phyloP scores from a whole-genome alignment of 2,329 filamentous ascomycete genomes.

The Cladorrhinum sp. region DNA sequence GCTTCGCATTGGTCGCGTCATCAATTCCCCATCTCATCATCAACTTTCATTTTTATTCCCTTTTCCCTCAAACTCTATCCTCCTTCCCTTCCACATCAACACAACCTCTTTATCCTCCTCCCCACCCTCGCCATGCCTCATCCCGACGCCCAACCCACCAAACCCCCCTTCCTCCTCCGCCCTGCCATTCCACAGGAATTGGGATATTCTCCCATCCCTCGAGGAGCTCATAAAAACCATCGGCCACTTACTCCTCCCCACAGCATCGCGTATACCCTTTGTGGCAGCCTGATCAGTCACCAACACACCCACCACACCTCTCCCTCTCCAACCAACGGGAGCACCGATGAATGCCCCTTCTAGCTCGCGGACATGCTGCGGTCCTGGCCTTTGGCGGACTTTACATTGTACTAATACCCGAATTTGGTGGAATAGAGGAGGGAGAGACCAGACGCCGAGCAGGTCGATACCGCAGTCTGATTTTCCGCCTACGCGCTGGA shows the following conservation, averaged over 20 bases:
- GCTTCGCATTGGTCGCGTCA: background rate
- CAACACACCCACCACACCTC: conserved; percentile 66
- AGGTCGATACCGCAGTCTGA: conserved; percentile 73
- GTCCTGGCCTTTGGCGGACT: conserved; percentile 51
- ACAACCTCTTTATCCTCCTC: conserved; percentile 40
- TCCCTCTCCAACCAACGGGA: conserved; percentile 67
- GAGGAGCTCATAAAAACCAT: conserved; percentile 68
- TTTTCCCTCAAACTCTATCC: conserved; percentile 7
- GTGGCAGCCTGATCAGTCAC: conserved; percentile 69
- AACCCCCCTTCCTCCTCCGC: conserved; percentile 59
- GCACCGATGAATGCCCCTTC: conserved; percentile 75
- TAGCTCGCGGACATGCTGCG: conserved; percentile 67
- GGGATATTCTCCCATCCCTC: conserved; percentile 54
- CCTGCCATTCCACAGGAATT: conserved; percentile 70
- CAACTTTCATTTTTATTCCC: background rate
- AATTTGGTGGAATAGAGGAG: conserved; percentile 35
- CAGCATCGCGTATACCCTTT: conserved; percentile 70
- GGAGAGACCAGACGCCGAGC: conserved; percentile 66
- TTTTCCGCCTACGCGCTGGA: conserved; percentile 62
- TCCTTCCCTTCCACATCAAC: conserved; percentile 50
- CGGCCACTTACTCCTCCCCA: conserved; percentile 65
- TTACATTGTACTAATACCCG: conserved; percentile 68
- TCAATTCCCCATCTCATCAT: conserved; percentile 1
- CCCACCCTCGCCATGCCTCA: conserved; percentile 36
- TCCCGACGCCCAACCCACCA: conserved; percentile 53